These are phyloP conservation scores for Helianthus annuus DNA, from an alignment of 129 eudicot species.

Conservation along the genomic window HanXRQr2.0-SUNRISE NC_035437.2:177585566-177586065, in stretches of 20 bases:
- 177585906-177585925: not conserved
- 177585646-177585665: not conserved
- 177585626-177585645: conserved; percentile 1
- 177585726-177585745: not conserved
- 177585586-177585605: not conserved
- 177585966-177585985: not conserved
- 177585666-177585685: not conserved
- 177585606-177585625: not conserved
- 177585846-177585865: not conserved
- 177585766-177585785: not conserved
- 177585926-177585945: not conserved
- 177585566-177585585: not conserved
- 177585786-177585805: not conserved
- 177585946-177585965: not conserved
- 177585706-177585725: not conserved
- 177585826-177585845: not conserved
- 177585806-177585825: not conserved
- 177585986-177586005: no score
- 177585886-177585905: not conserved
- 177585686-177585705: not conserved
- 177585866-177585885: not conserved
- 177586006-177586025: no score
- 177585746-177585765: not conserved
- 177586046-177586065: not conserved
- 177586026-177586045: not conserved